phyloP scores from a whole-genome alignment of 2,329 filamentous ascomycete species.

The Aspergillus spinulosporus region DNA sequence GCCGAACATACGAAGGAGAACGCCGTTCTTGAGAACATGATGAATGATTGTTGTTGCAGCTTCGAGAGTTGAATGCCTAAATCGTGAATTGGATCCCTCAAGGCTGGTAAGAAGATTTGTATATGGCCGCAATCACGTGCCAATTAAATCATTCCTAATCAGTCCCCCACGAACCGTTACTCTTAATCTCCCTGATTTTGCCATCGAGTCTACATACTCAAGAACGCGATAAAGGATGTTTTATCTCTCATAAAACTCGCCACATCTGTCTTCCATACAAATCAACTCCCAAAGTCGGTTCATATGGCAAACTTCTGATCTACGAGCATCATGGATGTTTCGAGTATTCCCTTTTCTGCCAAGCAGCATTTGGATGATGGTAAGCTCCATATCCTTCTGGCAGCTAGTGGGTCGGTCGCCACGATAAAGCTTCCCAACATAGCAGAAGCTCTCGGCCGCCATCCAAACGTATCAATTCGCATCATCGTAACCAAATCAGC shows the following conservation, averaged over 20 bases:
- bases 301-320: neutral
- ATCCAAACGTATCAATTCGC: conserved; percentile 69
- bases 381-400: conserved; percentile 52
- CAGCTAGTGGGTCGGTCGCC: conserved; percentile 74
- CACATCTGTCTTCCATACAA: too few species aligned
- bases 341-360: conserved; percentile 18
- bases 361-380: conserved; percentile 25
- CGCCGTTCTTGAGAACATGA: conserved; percentile 32
- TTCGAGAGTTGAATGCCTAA: neutral
- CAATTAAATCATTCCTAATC: conserved; percentile 6
- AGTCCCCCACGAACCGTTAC: too few species aligned
- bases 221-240: too few species aligned
- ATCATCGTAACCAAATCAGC: conserved; percentile 76
- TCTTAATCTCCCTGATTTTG: too few species aligned
- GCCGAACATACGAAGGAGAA: conserved; percentile 23
- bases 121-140: conserved; percentile 7
- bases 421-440: conserved; percentile 80
- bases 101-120: neutral
- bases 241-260: too few species aligned
- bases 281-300: too few species aligned
- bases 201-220: too few species aligned
- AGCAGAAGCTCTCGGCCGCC: conserved; percentile 49
- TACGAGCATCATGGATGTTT: conserved; percentile 3
- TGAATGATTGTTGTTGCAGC: conserved; percentile 8
- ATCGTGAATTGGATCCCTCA: neutral